These are phyloP conservation scores for Fusarium liriodendri DNA, from an alignment of 2,329 filamentous ascomycete species.

Conservation along the genomic window DNA sequence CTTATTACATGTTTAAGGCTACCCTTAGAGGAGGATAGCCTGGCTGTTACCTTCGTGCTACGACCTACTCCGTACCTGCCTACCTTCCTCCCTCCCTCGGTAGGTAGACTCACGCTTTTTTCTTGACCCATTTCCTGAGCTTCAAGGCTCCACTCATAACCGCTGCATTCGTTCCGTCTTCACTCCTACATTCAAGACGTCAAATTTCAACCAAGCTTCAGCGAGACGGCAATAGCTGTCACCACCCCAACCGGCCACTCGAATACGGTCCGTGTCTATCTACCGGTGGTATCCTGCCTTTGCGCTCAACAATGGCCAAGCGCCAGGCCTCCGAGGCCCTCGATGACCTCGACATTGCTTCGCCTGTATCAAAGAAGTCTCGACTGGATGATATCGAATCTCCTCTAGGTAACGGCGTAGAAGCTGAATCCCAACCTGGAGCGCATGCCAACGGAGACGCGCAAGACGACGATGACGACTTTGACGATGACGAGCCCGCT, in stretches of 20 bases:
- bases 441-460: slow-evolving; percentile 45
- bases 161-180: slow-evolving; percentile 16
- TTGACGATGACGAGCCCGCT: slow-evolving; percentile 56
- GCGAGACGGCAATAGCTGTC: background rate
- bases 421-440: slow-evolving; percentile 36
- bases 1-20: background rate
- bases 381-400: slow-evolving; percentile 61
- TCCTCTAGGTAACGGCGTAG: slow-evolving; percentile 50
- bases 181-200: slow-evolving; percentile 29
- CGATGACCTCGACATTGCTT: slow-evolving; percentile 67
- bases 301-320: slow-evolving; percentile 57
- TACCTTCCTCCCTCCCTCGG: background rate
- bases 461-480: slow-evolving; percentile 51
- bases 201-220: slow-evolving; percentile 22
- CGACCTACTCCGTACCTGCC: background rate
- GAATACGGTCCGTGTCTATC: background rate
- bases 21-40: background rate
- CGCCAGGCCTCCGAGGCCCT: slow-evolving; percentile 70
- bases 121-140: slow-evolving; percentile 9
- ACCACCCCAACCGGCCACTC: background rate
- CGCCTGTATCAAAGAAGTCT: slow-evolving; percentile 70
- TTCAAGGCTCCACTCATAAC: slow-evolving; percentile 34
- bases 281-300: background rate
- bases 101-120: background rate
- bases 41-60: background rate